Evolutionary conservation across 1,139 yeast species (phyloP).

Genomic region (Yamadazyma sp.): DNA sequence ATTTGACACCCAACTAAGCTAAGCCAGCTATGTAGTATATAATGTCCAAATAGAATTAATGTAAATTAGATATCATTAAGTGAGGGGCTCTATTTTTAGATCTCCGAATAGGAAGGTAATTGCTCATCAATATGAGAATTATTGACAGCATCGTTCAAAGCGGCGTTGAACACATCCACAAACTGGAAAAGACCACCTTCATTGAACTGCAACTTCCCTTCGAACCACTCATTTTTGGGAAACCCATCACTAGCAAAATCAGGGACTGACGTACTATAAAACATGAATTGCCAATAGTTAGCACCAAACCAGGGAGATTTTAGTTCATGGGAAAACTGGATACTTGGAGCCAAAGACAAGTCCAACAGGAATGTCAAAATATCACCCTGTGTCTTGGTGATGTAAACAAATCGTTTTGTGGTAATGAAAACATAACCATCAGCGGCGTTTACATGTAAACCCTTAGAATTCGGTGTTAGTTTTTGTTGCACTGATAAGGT

Average conservation of each 20-base stretch:
- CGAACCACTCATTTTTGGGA: conserved; percentile 39
- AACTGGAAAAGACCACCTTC: conserved; percentile 52
- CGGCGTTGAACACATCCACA: conserved; percentile 25
- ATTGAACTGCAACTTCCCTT: conserved; percentile 39
- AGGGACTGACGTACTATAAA: conserved; percentile 31
- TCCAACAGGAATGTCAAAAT: conserved; percentile 36
- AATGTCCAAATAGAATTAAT: conserved; percentile 3
- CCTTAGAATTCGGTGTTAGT: conserved; percentile 13
- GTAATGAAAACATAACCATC: conserved; percentile 42
- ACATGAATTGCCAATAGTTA: conserved; percentile 48
- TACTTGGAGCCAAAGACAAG: conserved; percentile 19
- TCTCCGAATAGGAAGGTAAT: conserved; percentile 37
- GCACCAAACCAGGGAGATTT: conserved; percentile 59
- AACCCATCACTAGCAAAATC: conserved; percentile 43
- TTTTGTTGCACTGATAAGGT: conserved; percentile 14
- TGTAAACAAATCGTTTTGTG: conserved; percentile 32
- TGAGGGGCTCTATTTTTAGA: background rate
- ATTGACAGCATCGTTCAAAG: conserved; percentile 32
- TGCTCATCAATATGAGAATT: conserved; percentile 45
- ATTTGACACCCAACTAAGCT: conserved; percentile 2
- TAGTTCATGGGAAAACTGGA: conserved; percentile 37
- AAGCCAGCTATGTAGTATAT: background rate
- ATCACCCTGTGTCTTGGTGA: conserved; percentile 43
- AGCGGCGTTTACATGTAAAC: conserved; percentile 26
- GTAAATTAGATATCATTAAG: conserved; percentile 5